Percentiles rank a stretch among this genome's conserved stretches.
Conservation (phyloP, 805 yeast species). For the Debaryomyces prosopidis region DNA sequence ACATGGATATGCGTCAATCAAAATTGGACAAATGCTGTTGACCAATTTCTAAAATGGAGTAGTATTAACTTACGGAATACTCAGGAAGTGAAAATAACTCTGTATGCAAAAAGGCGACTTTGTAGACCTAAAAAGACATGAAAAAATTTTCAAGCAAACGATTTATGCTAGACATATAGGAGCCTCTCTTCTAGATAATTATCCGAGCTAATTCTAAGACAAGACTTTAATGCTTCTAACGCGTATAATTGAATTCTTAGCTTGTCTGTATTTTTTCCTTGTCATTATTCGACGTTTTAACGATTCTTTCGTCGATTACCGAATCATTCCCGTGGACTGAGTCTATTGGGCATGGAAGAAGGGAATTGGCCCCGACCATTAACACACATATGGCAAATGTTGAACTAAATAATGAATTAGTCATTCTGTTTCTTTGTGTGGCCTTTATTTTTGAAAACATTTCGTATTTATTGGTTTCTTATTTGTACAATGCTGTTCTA, state of each 20-base stretch:
- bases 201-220: no score
- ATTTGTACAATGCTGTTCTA: neutral
- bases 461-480: neutral
- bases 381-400: constrained; percentile 71
- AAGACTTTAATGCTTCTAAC: no score
- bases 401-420: constrained; percentile 67
- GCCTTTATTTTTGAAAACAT: constrained; percentile 57
- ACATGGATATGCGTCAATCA: no score
- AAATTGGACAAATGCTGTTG: no score
- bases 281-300: constrained; percentile 10
- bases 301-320: constrained; percentile 33
- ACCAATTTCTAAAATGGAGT: no score
- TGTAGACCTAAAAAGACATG: no score
- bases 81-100: no score
- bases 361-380: constrained; percentile 55
- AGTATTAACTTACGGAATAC: no score
- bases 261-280: neutral
- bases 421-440: constrained; percentile 53
- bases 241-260: neutral
- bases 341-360: constrained; percentile 47
- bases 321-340: constrained; percentile 42
- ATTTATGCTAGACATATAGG: no score
- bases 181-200: no score
- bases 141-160: no score
- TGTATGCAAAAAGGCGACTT: no score